Conservation (phyloP, 2,329 filamentous ascomycete genomes). For the Amylocarpus encephaloides region DNA sequence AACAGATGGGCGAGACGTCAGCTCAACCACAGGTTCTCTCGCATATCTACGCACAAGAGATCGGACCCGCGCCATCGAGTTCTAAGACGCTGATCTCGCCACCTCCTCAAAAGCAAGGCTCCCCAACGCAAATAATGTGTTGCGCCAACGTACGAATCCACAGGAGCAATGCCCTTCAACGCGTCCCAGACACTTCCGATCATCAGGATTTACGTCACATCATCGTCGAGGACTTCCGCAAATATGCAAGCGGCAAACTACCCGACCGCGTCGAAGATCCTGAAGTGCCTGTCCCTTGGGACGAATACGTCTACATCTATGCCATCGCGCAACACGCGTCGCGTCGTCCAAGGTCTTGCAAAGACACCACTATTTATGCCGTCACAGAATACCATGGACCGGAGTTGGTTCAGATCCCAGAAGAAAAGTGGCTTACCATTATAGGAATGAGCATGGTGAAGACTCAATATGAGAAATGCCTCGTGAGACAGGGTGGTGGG, state of each 20-base stretch:
- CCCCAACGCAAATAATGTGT: slow-evolving; percentile 1
- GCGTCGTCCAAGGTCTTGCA: not conserved
- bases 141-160: not conserved
- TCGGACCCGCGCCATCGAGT: no score
- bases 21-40: no score
- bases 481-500: not conserved
- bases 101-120: not conserved
- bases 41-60: no score
- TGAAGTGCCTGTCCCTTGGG: not conserved
- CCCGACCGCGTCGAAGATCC: not conserved
- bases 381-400: not conserved
- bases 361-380: not conserved
- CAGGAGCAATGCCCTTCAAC: not conserved
- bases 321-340: not conserved
- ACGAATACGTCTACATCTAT: not conserved
- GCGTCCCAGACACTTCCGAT: not conserved
- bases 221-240: not conserved
- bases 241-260: not conserved
- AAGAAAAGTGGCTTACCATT: not conserved
- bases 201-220: no score
- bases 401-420: slow-evolving; percentile 1
- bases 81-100: not conserved
- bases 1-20: no score
- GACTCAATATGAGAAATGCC: not conserved
- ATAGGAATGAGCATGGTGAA: not conserved